phyloP scores from a whole-genome alignment of 495 filamentous ascomycete species.

The Hypoxylon intermedium region DNA sequence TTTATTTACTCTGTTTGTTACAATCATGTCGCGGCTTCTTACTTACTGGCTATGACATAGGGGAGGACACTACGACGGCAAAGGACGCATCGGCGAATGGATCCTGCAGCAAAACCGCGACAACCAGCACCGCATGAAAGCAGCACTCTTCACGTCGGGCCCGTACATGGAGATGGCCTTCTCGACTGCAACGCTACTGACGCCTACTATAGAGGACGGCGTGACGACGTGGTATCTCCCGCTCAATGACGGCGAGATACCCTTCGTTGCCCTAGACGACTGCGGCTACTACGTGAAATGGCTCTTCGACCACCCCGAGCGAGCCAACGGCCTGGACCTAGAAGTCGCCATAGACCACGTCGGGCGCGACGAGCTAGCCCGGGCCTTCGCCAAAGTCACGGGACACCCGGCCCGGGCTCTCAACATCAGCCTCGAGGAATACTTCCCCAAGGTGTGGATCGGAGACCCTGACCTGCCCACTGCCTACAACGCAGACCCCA shows the following conservation, averaged over 20 bases:
- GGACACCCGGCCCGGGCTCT: constrained; percentile 56
- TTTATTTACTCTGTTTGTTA: not conserved
- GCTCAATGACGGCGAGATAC: constrained; percentile 51
- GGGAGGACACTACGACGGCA: constrained; percentile 61
- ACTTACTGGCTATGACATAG: constrained; percentile 13
- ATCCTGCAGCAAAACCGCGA: constrained; percentile 50
- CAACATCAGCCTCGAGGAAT: constrained; percentile 52
- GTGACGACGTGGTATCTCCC: constrained; percentile 56
- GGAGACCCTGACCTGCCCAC: constrained; percentile 30
- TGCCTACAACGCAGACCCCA: constrained; percentile 50
- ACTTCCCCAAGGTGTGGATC: constrained; percentile 43
- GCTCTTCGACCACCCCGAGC: constrained; percentile 61
- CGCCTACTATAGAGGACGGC: constrained; percentile 47
- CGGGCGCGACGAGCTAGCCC: constrained; percentile 53
- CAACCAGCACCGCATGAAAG: constrained; percentile 50
- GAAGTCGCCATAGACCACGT: constrained; percentile 59
- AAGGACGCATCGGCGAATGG: constrained; percentile 61
- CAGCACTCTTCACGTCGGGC: constrained; percentile 59
- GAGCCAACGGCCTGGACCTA: constrained; percentile 59
- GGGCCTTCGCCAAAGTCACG: constrained; percentile 60
- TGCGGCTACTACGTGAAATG: constrained; percentile 61
- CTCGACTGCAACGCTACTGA: constrained; percentile 45
- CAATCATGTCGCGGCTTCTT: not conserved
- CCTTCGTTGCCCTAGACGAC: constrained; percentile 60
- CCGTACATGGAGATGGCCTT: constrained; percentile 63